These are phyloP conservation scores for Penicillium decumbens DNA, from an alignment of 2,329 filamentous ascomycete genomes.

Conservation along the genomic window DNA sequence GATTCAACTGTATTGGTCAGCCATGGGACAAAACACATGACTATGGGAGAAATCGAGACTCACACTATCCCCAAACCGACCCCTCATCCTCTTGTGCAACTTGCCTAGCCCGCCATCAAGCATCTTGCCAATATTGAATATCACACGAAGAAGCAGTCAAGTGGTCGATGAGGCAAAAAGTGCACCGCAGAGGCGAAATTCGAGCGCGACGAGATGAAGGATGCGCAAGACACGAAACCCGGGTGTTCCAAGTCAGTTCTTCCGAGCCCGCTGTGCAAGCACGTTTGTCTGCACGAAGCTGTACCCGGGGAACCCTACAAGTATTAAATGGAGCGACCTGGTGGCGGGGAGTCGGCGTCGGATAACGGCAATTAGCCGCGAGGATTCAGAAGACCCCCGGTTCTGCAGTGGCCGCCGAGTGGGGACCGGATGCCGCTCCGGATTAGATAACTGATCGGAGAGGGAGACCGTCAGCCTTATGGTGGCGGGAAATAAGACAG, in stretches of 20 bases:
- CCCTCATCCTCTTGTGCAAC: conserved; percentile 37
- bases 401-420: conserved; percentile 16
- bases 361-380: conserved; percentile 6
- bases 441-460: conserved; percentile 20
- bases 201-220: background rate
- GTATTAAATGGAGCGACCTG: conserved; percentile 2
- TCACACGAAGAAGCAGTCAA: too few species aligned
- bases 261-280: background rate
- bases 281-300: background rate
- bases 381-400: conserved; percentile 7
- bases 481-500: background rate
- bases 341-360: conserved; percentile 3
- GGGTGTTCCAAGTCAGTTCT: background rate
- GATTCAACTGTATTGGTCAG: conserved; percentile 44
- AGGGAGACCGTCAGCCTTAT: conserved; percentile 17
- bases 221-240: background rate
- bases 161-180: background rate
- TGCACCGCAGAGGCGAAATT: background rate
- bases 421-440: conserved; percentile 16
- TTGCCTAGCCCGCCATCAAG: conserved; percentile 21
- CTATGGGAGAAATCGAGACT: conserved; percentile 11
- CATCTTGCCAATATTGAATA: conserved; percentile 7
- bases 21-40: conserved; percentile 1
- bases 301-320: background rate
- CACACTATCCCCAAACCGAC: conserved; percentile 37